A percentile compares a stretch with the other conserved stretches of the same genome.
Conservation (phyloP, 257 asterid genomes). For the Solanum neorickii region DNA sequence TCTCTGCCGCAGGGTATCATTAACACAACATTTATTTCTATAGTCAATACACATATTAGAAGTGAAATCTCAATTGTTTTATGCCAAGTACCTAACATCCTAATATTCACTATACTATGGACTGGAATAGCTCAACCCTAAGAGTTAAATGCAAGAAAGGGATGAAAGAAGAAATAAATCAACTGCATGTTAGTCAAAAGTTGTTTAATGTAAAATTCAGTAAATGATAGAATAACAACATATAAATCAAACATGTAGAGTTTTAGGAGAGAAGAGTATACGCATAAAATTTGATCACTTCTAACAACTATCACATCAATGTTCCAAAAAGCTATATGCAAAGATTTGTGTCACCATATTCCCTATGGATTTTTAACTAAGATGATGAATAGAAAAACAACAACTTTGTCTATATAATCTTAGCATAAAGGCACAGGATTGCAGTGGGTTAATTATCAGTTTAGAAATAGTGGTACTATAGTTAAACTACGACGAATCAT, state of each 20-base stretch:
- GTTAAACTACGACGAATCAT: neutral
- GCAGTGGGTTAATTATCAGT: neutral
- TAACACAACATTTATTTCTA: neutral
- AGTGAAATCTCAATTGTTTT: neutral
- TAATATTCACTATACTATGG: neutral
- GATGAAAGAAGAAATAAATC: neutral
- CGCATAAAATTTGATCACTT: neutral
- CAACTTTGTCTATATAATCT: too few relatives aligned
- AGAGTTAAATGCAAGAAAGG: neutral
- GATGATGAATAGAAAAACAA: neutral
- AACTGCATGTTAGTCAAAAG: neutral
- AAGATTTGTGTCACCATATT: neutral
- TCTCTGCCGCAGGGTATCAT: neutral
- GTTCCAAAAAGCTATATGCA: neutral
- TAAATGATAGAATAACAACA: neutral
- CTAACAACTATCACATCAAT: neutral
- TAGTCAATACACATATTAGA: neutral
- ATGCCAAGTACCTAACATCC: neutral
- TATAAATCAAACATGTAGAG: too few relatives aligned
- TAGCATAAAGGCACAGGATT: neutral
- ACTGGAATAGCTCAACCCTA: neutral
- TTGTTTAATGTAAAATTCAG: neutral
- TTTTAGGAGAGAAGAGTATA: neutral
- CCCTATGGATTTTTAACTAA: neutral
- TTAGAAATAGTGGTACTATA: neutral